Evolutionary conservation across 495 filamentous ascomycete species (phyloP).

Genomic region (Podospora conica): DNA sequence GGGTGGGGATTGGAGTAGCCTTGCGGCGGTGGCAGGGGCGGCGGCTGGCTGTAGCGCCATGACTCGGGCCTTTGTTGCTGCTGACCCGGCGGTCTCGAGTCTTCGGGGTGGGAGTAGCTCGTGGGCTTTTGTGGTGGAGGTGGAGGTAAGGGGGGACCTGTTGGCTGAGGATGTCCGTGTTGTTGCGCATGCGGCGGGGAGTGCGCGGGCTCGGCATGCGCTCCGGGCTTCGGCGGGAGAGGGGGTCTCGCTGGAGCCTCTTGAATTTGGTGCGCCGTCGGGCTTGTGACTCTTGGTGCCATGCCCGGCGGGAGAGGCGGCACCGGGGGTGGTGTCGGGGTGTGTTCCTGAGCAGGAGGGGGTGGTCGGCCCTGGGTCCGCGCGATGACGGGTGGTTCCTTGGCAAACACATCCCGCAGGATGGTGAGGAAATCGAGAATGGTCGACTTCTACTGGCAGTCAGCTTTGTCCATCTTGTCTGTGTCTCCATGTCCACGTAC

Average conservation of each 20-base stretch:
- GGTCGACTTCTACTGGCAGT: slow-evolving; percentile 60
- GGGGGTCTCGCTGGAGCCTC: slow-evolving; percentile 28
- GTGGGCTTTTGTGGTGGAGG: slow-evolving; percentile 29
- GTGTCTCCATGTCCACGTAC: slow-evolving; percentile 47
- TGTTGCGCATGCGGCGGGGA: slow-evolving; percentile 13
- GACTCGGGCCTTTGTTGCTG: slow-evolving; percentile 20
- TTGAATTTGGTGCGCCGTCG: not conserved
- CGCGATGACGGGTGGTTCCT: slow-evolving; percentile 85
- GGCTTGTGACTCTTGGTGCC: slow-evolving; percentile 4
- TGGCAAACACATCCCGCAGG: slow-evolving; percentile 81
- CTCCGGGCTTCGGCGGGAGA: slow-evolving; percentile 40
- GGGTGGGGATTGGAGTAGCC: not conserved
- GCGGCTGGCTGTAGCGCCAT: slow-evolving; percentile 40
- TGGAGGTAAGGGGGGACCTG: slow-evolving; percentile 33
- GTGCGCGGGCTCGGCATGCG: slow-evolving; percentile 20
- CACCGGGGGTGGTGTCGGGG: slow-evolving; percentile 32
- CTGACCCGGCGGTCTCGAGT: slow-evolving; percentile 19
- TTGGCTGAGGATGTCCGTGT: not conserved
- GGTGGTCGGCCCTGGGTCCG: slow-evolving; percentile 54
- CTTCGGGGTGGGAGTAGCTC: slow-evolving; percentile 11
- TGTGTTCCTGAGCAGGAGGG: slow-evolving; percentile 23
- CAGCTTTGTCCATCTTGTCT: slow-evolving; percentile 16
- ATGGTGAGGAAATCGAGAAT: slow-evolving; percentile 75
- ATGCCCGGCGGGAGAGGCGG: slow-evolving; percentile 37
- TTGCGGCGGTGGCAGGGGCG: slow-evolving; percentile 34